A percentile compares a stretch with the other conserved stretches of the same genome.
Conservation (phyloP, 345 rosid genomes). For the Pistacia atlantica region DNA sequence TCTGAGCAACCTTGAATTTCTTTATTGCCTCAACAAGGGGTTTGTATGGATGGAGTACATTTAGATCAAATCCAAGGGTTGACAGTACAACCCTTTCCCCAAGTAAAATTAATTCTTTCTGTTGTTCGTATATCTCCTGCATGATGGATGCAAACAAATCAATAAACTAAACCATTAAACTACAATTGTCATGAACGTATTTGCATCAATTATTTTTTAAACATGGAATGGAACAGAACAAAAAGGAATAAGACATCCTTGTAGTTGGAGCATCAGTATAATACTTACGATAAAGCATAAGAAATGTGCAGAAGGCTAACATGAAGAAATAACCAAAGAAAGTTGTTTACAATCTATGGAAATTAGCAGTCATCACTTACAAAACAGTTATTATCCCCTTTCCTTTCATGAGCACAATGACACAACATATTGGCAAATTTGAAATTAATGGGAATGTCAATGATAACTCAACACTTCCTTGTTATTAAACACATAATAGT, state of each 20-base stretch:
- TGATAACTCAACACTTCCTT: background rate
- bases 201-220: background rate
- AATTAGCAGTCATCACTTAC: background rate
- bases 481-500: background rate
- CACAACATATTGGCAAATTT: background rate
- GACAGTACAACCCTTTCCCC: conserved; percentile 46
- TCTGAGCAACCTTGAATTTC: conserved; percentile 51
- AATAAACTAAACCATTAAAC: background rate
- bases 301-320: background rate
- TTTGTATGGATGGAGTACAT: conserved; percentile 46
- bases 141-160: conserved; percentile 3
- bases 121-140: conserved; percentile 50
- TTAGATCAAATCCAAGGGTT: conserved; percentile 43
- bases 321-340: background rate
- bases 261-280: background rate
- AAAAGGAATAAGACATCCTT: background rate
- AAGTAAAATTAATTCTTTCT: conserved; percentile 43
- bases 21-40: conserved; percentile 53
- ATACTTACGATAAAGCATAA: background rate
- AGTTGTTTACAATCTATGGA: background rate
- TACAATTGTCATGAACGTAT: background rate
- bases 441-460: background rate
- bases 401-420: background rate
- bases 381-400: background rate
- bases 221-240: background rate